Evolutionary conservation across 495 filamentous ascomycete genomes (phyloP).

Genomic region (Parathielavia hyrcaniae): DNA sequence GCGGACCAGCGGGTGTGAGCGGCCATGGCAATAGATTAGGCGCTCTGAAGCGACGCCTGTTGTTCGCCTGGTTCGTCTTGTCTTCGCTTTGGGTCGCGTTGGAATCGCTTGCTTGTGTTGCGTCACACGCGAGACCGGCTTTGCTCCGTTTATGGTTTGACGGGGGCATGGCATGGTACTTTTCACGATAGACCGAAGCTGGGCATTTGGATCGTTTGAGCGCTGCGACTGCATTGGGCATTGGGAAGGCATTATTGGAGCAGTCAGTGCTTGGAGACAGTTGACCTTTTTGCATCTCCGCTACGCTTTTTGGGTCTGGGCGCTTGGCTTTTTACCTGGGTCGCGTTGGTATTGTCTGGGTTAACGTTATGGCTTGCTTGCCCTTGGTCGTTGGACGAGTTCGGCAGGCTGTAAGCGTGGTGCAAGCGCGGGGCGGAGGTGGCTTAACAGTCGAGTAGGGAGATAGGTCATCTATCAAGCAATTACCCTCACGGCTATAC

Average conservation of each 20-base stretch:
- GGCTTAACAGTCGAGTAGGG: background rate
- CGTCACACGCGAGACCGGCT: background rate
- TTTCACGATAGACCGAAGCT: slow-evolving; percentile 7
- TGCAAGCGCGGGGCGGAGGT: background rate
- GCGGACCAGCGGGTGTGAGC: slow-evolving; percentile 69
- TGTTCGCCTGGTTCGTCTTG: background rate
- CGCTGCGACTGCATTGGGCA: background rate
- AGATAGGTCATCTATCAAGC: background rate
- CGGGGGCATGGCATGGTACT: background rate
- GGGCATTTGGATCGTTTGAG: background rate
- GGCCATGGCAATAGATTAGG: background rate
- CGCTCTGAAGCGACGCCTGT: background rate
- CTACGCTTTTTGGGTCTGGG: slow-evolving; percentile 6
- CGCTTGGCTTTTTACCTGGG: background rate
- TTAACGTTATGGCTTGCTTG: slow-evolving; percentile 1
- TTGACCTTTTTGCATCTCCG: background rate
- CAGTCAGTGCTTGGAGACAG: background rate
- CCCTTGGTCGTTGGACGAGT: background rate
- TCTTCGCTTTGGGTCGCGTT: background rate
- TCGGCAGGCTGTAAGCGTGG: background rate
- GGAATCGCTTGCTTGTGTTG: slow-evolving; percentile 15
- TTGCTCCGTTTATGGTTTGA: background rate
- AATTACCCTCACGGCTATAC: background rate
- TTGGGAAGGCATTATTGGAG: slow-evolving; percentile 5
- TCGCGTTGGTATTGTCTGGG: slow-evolving; percentile 2